Evolutionary conservation across 805 yeast species (phyloP).

Genomic region (Blastobotrys terrestris): DNA sequence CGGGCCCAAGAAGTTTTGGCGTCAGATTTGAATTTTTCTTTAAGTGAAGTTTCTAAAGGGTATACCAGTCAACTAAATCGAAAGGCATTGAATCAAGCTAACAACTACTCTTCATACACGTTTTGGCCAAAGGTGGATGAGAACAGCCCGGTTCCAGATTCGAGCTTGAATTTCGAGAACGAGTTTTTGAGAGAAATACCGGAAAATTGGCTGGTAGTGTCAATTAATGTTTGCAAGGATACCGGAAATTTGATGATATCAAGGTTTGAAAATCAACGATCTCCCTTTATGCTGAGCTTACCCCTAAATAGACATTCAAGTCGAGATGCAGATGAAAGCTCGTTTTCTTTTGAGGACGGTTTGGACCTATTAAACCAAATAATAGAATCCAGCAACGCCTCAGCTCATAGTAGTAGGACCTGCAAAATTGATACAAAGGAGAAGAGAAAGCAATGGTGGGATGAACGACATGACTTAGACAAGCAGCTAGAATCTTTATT

Average conservation of each 20-base stretch:
- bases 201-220: slow-evolving; percentile 48
- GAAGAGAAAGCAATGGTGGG: slow-evolving; percentile 76
- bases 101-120: background rate
- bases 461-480: slow-evolving; percentile 56
- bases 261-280: slow-evolving; percentile 32
- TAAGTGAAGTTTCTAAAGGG: slow-evolving; percentile 1
- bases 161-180: background rate
- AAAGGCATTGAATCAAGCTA: background rate
- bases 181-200: slow-evolving; percentile 33
- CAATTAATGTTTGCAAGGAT: slow-evolving; percentile 52
- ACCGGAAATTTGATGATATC: slow-evolving; percentile 56
- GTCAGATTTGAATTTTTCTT: background rate
- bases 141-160: background rate
- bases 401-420: slow-evolving; percentile 52
- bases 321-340: slow-evolving; percentile 39
- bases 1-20: slow-evolving; percentile 1
- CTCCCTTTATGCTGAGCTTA: slow-evolving; percentile 47
- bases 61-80: slow-evolving; percentile 7
- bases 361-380: slow-evolving; percentile 47
- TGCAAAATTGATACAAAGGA: slow-evolving; percentile 47
- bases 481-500: slow-evolving; percentile 47
- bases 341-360: slow-evolving; percentile 42
- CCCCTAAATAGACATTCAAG: slow-evolving; percentile 50
- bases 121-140: slow-evolving; percentile 1
- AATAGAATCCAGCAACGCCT: slow-evolving; percentile 52